A percentile compares a stretch with the other conserved stretches of the same genome.
Conservation (phyloP, 768 basidiomycete species). For the Lentinus tigrinus region DNA sequence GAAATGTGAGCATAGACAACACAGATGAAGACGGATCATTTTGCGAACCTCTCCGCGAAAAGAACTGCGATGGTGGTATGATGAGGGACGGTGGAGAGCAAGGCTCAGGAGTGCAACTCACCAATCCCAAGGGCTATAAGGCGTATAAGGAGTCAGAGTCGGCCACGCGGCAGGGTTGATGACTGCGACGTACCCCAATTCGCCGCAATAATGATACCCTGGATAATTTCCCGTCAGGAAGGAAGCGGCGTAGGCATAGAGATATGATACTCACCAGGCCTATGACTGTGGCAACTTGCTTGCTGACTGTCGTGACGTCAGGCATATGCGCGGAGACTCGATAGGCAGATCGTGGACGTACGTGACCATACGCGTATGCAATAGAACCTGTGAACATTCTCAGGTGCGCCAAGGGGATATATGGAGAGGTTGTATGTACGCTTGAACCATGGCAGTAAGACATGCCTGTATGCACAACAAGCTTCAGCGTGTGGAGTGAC, state of each 20-base stretch:
- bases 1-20: not conserved
- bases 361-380: not conserved
- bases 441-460: not conserved
- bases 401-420: not conserved
- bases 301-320: not conserved
- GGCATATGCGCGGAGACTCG: too few species aligned
- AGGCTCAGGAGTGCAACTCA: not conserved
- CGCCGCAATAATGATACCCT: not conserved
- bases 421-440: not conserved
- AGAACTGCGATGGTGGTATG: too few species aligned
- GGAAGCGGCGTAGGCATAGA: not conserved
- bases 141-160: not conserved
- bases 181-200: not conserved
- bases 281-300: not conserved
- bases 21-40: too few species aligned
- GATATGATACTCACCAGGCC: not conserved
- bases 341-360: too few species aligned
- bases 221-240: not conserved
- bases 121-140: not conserved
- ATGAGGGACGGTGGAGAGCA: not conserved
- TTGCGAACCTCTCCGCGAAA: too few species aligned
- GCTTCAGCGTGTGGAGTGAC: too few species aligned
- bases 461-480: not conserved
- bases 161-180: not conserved
- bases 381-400: not conserved